Percentiles rank a stretch among this genome's conserved stretches.
phyloP scores from a whole-genome alignment of 164 flowering plant species.

The Chimonanthus praecox region DNA sequence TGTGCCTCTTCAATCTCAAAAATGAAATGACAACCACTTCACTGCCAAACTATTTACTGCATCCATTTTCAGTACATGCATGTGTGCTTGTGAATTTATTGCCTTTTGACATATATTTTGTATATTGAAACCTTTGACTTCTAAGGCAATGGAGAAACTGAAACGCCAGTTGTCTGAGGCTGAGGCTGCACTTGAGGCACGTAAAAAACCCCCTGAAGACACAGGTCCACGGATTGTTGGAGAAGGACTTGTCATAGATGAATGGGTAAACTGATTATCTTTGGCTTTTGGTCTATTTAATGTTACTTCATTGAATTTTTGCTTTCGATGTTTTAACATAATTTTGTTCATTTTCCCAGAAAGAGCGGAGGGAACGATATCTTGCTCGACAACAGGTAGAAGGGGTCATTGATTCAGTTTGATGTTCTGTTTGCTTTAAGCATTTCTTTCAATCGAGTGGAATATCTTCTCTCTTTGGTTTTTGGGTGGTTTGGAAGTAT shows the following conservation, averaged over 20 bases:
- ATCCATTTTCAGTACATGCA: too few species aligned
- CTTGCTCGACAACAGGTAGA: conserved; percentile 88
- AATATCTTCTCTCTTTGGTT: neutral
- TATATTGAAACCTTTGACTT: neutral
- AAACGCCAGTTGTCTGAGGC: conserved; percentile 89
- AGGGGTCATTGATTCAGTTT: conserved; percentile 59
- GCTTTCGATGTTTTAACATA: neutral
- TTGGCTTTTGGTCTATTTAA: neutral
- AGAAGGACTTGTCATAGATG: conserved; percentile 92
- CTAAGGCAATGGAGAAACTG: conserved; percentile 76
- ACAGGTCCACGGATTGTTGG: conserved; percentile 69
- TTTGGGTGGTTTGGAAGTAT: neutral
- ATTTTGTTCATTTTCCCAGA: conserved; percentile 29
- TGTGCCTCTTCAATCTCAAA: neutral
- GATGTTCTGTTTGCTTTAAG: conserved; percentile 8
- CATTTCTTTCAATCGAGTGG: neutral
- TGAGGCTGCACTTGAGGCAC: conserved; percentile 74
- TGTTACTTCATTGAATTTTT: neutral
- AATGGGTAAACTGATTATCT: conserved; percentile 48
- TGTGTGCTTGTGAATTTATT: too few species aligned
- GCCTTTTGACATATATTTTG: too few species aligned
- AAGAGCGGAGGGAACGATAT: conserved; percentile 82
- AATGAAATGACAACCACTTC: neutral
- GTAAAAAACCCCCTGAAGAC: conserved; percentile 80
- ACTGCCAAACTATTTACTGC: neutral